Conservation (phyloP, 768 basidiomycete genomes). For the Exidia glandulosa region DNA sequence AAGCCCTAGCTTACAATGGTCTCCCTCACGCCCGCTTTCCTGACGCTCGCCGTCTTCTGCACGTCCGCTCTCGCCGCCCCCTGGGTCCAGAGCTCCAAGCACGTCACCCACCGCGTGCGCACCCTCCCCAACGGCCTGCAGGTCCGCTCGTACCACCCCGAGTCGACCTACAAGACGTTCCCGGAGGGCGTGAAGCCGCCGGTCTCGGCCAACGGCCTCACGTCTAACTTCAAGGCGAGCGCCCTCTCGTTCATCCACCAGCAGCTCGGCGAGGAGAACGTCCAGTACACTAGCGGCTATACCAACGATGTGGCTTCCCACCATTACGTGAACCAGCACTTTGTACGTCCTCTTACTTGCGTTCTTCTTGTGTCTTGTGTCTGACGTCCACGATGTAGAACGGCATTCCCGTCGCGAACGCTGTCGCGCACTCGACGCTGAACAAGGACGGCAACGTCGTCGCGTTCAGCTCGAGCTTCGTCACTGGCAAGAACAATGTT, state of each 20-base stretch:
- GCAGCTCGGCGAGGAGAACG: background rate
- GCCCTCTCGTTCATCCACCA: background rate
- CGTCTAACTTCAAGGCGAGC: background rate
- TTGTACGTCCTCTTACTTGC: background rate
- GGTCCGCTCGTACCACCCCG: slow-evolving; percentile 2
- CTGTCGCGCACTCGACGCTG: slow-evolving; percentile 36
- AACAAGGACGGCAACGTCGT: slow-evolving; percentile 29
- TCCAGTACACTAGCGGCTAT: background rate
- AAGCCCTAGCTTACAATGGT: background rate
- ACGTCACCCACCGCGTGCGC: slow-evolving; percentile 2
- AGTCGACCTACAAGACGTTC: slow-evolving; percentile 2
- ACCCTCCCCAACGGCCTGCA: slow-evolving; percentile 1
- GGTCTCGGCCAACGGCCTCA: background rate
- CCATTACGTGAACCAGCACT: background rate
- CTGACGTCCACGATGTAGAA: slow-evolving; percentile 14
- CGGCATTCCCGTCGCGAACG: slow-evolving; percentile 25
- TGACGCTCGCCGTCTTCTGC: slow-evolving; percentile 4
- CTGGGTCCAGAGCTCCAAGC: background rate
- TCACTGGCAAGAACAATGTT: slow-evolving; percentile 22
- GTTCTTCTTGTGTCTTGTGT: background rate
- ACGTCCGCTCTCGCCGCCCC: slow-evolving; percentile 4
- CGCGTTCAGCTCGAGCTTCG: slow-evolving; percentile 36
- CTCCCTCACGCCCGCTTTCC: background rate
- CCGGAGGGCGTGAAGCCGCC: slow-evolving; percentile 3
- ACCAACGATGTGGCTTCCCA: background rate